Conservation (phyloP, 2,329 filamentous ascomycete genomes). For the Cladophialophora psammophila region DNA sequence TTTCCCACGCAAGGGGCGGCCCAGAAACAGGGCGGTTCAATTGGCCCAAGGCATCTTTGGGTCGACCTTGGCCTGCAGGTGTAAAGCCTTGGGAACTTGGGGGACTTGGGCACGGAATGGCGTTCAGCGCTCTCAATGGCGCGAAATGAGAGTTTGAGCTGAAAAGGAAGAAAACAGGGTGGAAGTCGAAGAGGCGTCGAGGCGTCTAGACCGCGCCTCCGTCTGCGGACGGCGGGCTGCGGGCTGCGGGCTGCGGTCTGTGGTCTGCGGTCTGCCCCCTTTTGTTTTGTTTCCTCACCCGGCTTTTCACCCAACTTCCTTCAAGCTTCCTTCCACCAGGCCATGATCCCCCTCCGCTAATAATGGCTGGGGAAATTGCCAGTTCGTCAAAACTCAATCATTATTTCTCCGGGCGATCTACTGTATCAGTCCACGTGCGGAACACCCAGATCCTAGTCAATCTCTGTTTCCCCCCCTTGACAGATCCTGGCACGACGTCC, state of each 20-base stretch:
- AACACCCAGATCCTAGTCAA: not conserved
- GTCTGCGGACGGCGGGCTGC: not conserved
- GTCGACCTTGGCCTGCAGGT: constrained; percentile 8
- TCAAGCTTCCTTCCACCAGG: not conserved
- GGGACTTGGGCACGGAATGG: not conserved
- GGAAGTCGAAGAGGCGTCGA: not conserved
- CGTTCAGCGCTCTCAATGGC: not conserved
- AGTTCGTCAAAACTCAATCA: not conserved
- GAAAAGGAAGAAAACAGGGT: not conserved
- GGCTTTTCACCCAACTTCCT: too few relatives aligned
- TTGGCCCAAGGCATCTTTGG: not conserved
- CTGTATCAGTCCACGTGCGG: not conserved
- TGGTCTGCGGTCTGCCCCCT: not conserved
- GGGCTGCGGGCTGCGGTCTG: too few relatives aligned
- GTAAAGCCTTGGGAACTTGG: not conserved
- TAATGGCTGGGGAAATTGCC: not conserved
- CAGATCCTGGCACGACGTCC: not conserved
- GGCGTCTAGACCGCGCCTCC: constrained; percentile 3
- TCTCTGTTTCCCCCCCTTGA: not conserved
- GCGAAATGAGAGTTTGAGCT: not conserved
- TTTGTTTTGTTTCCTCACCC: not conserved
- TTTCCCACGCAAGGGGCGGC: not conserved
- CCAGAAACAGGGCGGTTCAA: constrained; percentile 3
- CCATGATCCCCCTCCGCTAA: not conserved
- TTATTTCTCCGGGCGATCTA: constrained; percentile 1